A percentile compares a stretch with the other conserved stretches of the same genome.
phyloP scores from a whole-genome alignment of 805 yeast species.

The Starmerella kuoi region DNA sequence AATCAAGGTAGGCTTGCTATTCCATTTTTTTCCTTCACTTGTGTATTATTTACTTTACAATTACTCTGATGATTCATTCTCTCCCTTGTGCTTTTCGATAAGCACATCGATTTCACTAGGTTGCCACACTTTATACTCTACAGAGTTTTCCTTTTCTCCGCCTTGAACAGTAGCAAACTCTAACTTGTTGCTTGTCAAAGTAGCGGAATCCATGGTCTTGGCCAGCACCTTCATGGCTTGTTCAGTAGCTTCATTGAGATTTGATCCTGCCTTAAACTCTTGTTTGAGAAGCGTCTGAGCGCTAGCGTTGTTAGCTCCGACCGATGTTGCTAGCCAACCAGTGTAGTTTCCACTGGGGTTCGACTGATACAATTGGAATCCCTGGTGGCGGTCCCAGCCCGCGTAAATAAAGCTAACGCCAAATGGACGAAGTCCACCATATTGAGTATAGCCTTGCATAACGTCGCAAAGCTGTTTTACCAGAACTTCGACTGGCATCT shows the following conservation, averaged over 20 bases:
- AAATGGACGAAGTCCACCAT: constrained; percentile 96
- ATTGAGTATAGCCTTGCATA: constrained; percentile 97
- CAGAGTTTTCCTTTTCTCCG: constrained; percentile 29
- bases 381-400: constrained; percentile 81
- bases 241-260: constrained; percentile 57
- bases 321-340: constrained; percentile 96
- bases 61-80: no score
- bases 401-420: constrained; percentile 96
- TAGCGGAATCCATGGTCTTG: constrained; percentile 84
- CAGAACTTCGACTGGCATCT: constrained; percentile 83
- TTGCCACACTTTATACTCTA: constrained; percentile 62
- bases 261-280: constrained; percentile 78
- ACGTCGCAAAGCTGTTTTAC: constrained; percentile 83
- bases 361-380: constrained; percentile 85
- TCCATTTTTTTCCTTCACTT: no score
- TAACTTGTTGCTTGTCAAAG: constrained; percentile 74
- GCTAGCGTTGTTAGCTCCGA: constrained; percentile 92
- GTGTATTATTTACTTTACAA: no score
- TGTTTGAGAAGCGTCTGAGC: constrained; percentile 93
- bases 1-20: no score
- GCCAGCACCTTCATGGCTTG: constrained; percentile 83
- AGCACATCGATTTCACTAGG: constrained; percentile 65
- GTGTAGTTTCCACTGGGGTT: constrained; percentile 96
- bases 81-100: constrained; percentile 44
- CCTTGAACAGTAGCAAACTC: constrained; percentile 65